Percentiles rank a stretch among this genome's conserved stretches.
phyloP scores from a whole-genome alignment of 2,329 filamentous ascomycete species.

The Purpureocillium lavendulum region DNA sequence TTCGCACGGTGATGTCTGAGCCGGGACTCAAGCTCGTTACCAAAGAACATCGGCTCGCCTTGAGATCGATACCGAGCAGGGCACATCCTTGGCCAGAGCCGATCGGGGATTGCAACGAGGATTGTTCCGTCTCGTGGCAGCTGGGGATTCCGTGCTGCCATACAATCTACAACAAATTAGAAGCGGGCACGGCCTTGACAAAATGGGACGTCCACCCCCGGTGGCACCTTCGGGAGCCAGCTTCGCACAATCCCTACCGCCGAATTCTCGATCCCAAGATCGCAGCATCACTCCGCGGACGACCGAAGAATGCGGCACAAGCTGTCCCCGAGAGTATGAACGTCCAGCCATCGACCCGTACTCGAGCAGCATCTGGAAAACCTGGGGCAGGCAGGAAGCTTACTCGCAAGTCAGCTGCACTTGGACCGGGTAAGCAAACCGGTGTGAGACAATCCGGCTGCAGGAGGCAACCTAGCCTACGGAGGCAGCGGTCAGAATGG shows the following conservation, averaged over 20 bases:
- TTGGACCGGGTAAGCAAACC: neutral
- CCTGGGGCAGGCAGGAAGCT: neutral
- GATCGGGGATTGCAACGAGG: neutral
- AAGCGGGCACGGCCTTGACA: slow-evolving; percentile 1
- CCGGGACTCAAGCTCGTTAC: neutral
- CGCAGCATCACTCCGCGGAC: neutral
- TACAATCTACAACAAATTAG: slow-evolving; percentile 1
- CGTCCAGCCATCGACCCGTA: neutral
- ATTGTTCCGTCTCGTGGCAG: slow-evolving; percentile 1
- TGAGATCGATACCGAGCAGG: neutral
- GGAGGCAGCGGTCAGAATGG: neutral
- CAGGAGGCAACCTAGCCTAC: slow-evolving; percentile 1
- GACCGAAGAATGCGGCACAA: slow-evolving; percentile 3
- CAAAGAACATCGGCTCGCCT: neutral
- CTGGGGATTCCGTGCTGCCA: neutral
- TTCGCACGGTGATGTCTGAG: neutral
- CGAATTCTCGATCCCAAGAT: slow-evolving; percentile 6
- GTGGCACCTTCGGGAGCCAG: slow-evolving; percentile 3
- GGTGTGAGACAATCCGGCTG: neutral
- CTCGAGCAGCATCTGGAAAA: neutral
- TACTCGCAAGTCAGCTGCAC: neutral
- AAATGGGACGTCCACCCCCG: slow-evolving; percentile 2
- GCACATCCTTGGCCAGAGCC: neutral
- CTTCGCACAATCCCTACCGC: slow-evolving; percentile 1
- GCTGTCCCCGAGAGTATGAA: slow-evolving; percentile 2